phyloP scores from a whole-genome alignment of 495 filamentous ascomycete genomes.

The Astrothelium subdiscretum region DNA sequence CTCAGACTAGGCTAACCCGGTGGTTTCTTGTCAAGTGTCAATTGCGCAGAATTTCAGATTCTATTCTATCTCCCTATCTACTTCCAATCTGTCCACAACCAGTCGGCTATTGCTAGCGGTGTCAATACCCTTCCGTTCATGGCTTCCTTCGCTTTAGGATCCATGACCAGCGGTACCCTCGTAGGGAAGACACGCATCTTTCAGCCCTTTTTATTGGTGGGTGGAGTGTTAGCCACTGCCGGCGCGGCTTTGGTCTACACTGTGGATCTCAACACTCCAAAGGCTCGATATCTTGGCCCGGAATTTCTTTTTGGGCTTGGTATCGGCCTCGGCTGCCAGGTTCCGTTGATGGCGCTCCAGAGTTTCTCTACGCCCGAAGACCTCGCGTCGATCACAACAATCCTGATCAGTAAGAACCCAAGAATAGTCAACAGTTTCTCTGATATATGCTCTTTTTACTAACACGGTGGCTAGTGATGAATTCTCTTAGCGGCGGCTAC shows the following conservation, averaged over 20 bases:
- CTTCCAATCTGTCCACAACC: constrained; percentile 16
- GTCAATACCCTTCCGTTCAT: neutral
- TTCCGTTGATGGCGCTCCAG: constrained; percentile 4
- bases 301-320: constrained; percentile 6
- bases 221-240: constrained; percentile 12
- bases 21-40: constrained; percentile 15
- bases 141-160: constrained; percentile 11
- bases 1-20: too few species aligned
- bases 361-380: constrained; percentile 9
- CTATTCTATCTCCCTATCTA: constrained; percentile 22
- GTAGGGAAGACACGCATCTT: constrained; percentile 15
- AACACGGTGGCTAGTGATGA: too few species aligned
- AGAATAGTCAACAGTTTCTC: neutral
- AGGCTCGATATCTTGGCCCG: constrained; percentile 21
- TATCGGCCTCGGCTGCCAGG: neutral
- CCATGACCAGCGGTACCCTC: constrained; percentile 10
- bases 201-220: constrained; percentile 11
- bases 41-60: constrained; percentile 9
- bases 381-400: constrained; percentile 10
- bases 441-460: too few species aligned
- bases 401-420: constrained; percentile 4
- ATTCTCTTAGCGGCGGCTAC: constrained; percentile 15
- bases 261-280: constrained; percentile 6
- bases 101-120: neutral
- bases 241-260: constrained; percentile 16